phyloP scores from a whole-genome alignment of 352 stramenopile species.

The Phytophthora pluvialis region DNA sequence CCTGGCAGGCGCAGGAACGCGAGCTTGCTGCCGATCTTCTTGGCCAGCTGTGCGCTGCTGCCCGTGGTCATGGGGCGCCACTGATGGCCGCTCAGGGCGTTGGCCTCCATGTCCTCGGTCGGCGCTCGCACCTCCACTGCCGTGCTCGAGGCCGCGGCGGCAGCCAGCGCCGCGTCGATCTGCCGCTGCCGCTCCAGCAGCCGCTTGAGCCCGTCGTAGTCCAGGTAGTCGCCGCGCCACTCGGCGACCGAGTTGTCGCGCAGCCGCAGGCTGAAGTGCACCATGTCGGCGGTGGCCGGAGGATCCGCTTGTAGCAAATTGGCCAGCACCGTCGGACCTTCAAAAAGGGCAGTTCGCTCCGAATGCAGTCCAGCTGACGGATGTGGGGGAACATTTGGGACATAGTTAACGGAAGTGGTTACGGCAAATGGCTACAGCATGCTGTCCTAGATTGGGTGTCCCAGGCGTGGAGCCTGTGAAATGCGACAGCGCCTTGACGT shows the following conservation, averaged over 20 bases:
- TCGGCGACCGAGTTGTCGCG: constrained; percentile 88
- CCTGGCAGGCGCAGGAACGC: constrained; percentile 35
- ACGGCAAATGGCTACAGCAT: no score
- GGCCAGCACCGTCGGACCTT: neutral
- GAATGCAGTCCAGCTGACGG: no score
- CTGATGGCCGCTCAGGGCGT: constrained; percentile 32
- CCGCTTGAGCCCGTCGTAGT: constrained; percentile 91
- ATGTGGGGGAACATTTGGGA: no score
- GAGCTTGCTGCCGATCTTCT: constrained; percentile 30
- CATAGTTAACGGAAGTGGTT: no score
- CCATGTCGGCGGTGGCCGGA: constrained; percentile 44
- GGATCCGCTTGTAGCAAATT: constrained; percentile 23
- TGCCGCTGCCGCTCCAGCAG: constrained; percentile 73
- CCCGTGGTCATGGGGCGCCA: constrained; percentile 38
- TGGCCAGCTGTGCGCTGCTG: constrained; percentile 26
- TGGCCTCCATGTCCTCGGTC: constrained; percentile 35
- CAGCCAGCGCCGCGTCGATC: constrained; percentile 41
- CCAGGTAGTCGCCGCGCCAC: constrained; percentile 89
- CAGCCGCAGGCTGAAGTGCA: constrained; percentile 79
- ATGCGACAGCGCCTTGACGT: constrained; percentile 13
- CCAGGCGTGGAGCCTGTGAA: constrained; percentile 25
- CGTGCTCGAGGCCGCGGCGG: constrained; percentile 24
- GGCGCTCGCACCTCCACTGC: constrained; percentile 17
- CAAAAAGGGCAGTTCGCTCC: no score
- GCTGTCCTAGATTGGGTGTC: no score